Base-by-base conservation (phyloP, 257 asterid genomes). In the Gentiana straminea region DNA sequence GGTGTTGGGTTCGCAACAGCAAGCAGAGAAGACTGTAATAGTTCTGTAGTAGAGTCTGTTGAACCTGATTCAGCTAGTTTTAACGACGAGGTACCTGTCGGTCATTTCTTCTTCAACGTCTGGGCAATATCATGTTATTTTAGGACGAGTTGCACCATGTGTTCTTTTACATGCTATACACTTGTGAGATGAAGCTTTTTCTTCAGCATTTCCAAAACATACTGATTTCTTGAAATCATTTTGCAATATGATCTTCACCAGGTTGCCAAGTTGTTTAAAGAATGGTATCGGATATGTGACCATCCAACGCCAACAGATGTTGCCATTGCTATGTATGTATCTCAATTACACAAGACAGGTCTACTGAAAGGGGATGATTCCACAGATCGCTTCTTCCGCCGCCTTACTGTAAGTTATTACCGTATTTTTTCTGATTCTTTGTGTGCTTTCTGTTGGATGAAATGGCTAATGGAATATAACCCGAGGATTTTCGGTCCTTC, bases 291-390 rank as follows among this genome's bases (percentile, higher is more conserved):
- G 68, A 72, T 92, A 57, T 88, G 95, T 75, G 97, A 85, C 73
- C 81, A 73, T 70, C 92, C 94, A 59, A 94, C 88, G 64, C 75
- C 80, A 56, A 92, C 80, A 68, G 97, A 92, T 69, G 70, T 81
- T 52, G 86, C 84, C 43, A 78, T 77, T 64, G 90, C 86, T 39
- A 90, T 72, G 52, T 84, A 70, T 73, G 88, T 88, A 55, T 52
- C 70, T 32, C 81, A 70, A 68, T 68, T 92, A 36, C 90, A 85
- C 57, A 94, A 88, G 64, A 81, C 73, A 62, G 91, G 95, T 77
- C 69, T 92, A 34, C 94, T 92, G 60, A 78, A 81, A 73, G 99
- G 97, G 64, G 99, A 92, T 74, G 97, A 92, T 53, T 76, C 75
- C 45, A 66, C 99, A 7, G 97, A 83, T 60, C 84, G 90, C 3